phyloP scores from a whole-genome alignment of 768 basidiomycete species.

The Tylopilus sp. region DNA sequence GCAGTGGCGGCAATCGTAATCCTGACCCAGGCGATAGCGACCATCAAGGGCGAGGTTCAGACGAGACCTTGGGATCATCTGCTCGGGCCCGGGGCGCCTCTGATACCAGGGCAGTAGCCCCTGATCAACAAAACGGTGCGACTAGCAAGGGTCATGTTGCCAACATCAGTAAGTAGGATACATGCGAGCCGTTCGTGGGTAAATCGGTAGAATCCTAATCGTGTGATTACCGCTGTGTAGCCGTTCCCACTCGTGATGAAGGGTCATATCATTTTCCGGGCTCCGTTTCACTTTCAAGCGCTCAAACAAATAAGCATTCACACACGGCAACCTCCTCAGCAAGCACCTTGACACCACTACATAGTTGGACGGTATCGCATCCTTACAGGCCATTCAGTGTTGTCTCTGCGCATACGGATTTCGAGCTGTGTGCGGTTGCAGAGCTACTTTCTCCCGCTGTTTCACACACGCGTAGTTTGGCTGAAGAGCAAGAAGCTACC shows the following conservation, averaged over 20 bases:
- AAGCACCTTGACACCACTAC: conserved; percentile 23
- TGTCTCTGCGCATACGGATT: conserved; percentile 47
- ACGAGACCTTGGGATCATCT: conserved; percentile 31
- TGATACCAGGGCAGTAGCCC: conserved; percentile 46
- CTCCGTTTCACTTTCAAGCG: conserved; percentile 5
- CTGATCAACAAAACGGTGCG: conserved; percentile 27
- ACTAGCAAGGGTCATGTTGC: conserved; percentile 18
- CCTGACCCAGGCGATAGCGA: conserved; percentile 37
- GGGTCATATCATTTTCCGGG: conserved; percentile 13
- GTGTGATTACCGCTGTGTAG: conserved; percentile 19
- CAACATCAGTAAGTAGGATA: conserved; percentile 29
- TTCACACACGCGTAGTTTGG: conserved; percentile 19
- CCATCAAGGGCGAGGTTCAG: conserved; percentile 31
- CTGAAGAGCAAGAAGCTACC: conserved; percentile 25
- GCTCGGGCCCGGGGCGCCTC: conserved; percentile 64
- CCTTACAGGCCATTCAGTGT: conserved; percentile 37
- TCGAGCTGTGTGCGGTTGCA: conserved; percentile 48
- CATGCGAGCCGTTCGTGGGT: conserved; percentile 17
- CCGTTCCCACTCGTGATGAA: conserved; percentile 18
- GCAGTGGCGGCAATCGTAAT: conserved; percentile 37
- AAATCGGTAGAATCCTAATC: conserved; percentile 25
- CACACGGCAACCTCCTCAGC: conserved; percentile 26
- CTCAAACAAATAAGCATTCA: conserved; percentile 14
- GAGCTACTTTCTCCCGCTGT: conserved; percentile 42
- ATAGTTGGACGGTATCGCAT: conserved; percentile 21